Evolutionary conservation across 2,329 filamentous ascomycete genomes (phyloP).

Genomic region (Pseudohalonectria lignicola): DNA sequence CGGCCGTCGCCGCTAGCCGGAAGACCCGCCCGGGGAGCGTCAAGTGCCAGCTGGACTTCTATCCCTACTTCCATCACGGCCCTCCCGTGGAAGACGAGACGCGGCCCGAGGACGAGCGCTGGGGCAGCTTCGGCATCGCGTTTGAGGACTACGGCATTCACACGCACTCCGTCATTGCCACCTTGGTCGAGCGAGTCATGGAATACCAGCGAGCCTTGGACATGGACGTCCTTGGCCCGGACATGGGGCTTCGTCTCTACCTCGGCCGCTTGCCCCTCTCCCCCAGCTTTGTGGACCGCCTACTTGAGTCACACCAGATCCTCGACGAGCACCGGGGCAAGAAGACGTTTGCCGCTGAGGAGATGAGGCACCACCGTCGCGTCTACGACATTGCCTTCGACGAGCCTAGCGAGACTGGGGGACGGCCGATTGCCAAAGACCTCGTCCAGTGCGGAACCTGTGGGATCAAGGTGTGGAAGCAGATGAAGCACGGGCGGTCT

Average conservation of each 20-base stretch:
- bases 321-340: not conserved
- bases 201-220: not conserved
- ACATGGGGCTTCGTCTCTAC: conserved; percentile 4
- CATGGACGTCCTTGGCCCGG: conserved; percentile 2
- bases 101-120: not conserved
- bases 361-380: not conserved
- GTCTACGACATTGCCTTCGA: not conserved
- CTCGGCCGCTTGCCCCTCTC: conserved; percentile 6
- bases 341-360: not conserved
- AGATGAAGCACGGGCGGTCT: not conserved
- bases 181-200: not conserved
- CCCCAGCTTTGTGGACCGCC: not conserved
- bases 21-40: not conserved
- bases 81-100: not conserved
- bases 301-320: not conserved
- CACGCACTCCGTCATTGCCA: conserved; percentile 3
- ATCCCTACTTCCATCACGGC: conserved; percentile 6
- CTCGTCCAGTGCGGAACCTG: not conserved
- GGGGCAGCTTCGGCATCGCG: conserved; percentile 5
- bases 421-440: too few species aligned
- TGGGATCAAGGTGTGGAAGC: not conserved
- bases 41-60: conserved; percentile 6
- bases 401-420: not conserved
- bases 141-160: conserved; percentile 5
- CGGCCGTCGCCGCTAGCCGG: not conserved